Base-by-base conservation (phyloP, 805 yeast genomes). In the Saccharomycopsis olivae region DNA sequence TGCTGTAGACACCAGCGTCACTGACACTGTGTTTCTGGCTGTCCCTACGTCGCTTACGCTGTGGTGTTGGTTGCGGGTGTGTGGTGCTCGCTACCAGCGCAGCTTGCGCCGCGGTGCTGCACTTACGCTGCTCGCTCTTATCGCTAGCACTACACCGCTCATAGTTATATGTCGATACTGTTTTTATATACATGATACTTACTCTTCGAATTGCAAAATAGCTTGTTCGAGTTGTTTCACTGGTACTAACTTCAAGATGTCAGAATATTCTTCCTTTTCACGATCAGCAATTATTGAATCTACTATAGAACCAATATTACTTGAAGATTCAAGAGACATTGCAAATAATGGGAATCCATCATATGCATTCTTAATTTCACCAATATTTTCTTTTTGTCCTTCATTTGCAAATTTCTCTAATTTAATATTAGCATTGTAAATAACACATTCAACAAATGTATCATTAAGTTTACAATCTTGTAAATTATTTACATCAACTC, bases 381-480 rank as follows among this genome's bases (percentile, higher is more conserved):
- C 28, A 21, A 29, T 33, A 6, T 32, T 27, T 25, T 42, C 14
- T 14, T 36, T 29, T 31, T 42, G 61, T 20, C 75, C 74, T 24
- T 62, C 62, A 18, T 61, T 52, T 8, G 54, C 65, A 47, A 71
- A 78, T 51, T 74, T 72, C 44, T 63, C 63, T 33, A 75, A 62
- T 61, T 84, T 84, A 56, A 86, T 60, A 51, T 73, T 66, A 20
- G 94, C 85, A 30, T 85, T 71, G 49, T 61, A 73, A 49, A 73
- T 65, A 32, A 88, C 64, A 18, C 96, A 96, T 40, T 71, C 64
- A 20, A 75, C 62, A 38, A 81, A 80, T 42, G 67, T 64, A 36
- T 66, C 61, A 52, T 80, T 81, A 11, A 77, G 29, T 10, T 24
- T 31, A 16, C 31, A 34, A 11, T 29, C 41, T 14, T 24, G 14